These are phyloP conservation scores for Coemansia sp. DNA, from an alignment of 192 early-diverging fungal species.

Conservation along the genomic window DNA sequence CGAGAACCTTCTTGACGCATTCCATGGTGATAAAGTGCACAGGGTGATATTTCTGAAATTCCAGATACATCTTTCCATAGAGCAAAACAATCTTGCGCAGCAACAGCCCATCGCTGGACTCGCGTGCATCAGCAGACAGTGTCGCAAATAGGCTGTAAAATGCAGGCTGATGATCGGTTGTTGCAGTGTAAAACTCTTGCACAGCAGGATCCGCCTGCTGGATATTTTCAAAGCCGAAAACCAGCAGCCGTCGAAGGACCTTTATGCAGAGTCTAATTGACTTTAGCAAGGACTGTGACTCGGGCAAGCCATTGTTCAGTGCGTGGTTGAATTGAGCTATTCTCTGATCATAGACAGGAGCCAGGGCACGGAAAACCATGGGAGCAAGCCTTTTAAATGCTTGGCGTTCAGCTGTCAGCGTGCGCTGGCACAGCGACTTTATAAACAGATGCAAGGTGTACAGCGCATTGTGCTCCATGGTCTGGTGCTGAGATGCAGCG, in stretches of 20 bases:
- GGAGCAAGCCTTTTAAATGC: constrained; percentile 67
- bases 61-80: constrained; percentile 79
- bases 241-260: constrained; percentile 73
- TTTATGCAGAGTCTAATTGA: constrained; percentile 70
- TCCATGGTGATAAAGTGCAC: constrained; percentile 67
- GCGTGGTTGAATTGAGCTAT: constrained; percentile 58
- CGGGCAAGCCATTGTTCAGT: constrained; percentile 22
- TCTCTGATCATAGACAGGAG: constrained; percentile 66
- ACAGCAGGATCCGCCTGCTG: constrained; percentile 11
- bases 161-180: constrained; percentile 33
- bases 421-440: constrained; percentile 73
- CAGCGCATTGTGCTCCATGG: constrained; percentile 71
- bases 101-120: constrained; percentile 9
- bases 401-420: constrained; percentile 64
- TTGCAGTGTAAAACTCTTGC: constrained; percentile 33
- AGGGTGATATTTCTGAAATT: constrained; percentile 67
- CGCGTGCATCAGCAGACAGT: constrained; percentile 21
- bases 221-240: constrained; percentile 71
- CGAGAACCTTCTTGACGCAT: constrained; percentile 62
- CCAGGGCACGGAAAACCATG: constrained; percentile 67
- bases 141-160: constrained; percentile 33
- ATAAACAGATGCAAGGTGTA: constrained; percentile 75
- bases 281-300: constrained; percentile 56
- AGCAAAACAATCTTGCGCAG: constrained; percentile 61
- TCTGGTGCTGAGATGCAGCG: constrained; percentile 32